Evolutionary conservation across 75 land plant genomes (phyloP).

Genomic region (Cunninghamia lanceolata): DNA sequence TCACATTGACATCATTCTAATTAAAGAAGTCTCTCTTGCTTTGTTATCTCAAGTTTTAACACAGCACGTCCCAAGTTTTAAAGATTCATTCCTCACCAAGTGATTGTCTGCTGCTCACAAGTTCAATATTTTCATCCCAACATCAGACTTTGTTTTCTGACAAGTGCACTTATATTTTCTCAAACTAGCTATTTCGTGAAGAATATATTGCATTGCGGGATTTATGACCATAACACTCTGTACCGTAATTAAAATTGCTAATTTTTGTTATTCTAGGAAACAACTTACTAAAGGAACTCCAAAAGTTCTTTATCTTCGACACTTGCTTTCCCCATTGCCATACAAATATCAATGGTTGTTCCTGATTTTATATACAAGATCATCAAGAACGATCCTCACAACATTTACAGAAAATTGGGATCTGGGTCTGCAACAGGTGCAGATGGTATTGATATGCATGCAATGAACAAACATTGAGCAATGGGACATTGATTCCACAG

Average conservation of each 20-base stretch:
- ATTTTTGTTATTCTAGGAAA: background rate
- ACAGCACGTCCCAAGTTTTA: background rate
- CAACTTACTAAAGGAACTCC: background rate
- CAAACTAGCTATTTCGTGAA: background rate
- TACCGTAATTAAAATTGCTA: background rate
- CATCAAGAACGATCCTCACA: background rate
- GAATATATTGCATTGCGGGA: background rate
- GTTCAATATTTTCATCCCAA: background rate
- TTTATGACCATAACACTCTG: background rate
- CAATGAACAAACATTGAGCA: background rate
- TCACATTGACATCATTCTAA: background rate
- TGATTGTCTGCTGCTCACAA: background rate
- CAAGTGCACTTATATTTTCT: background rate
- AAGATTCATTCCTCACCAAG: background rate
- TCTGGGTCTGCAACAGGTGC: background rate
- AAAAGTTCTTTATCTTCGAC: background rate
- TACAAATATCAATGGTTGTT: background rate
- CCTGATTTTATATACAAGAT: background rate
- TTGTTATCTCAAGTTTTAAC: background rate
- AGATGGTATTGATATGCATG: background rate
- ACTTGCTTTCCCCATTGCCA: background rate
- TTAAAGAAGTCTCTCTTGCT: background rate
- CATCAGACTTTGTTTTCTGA: background rate
- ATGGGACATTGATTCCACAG: background rate
- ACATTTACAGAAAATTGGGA: background rate